phyloP scores from a whole-genome alignment of 2,329 filamentous ascomycete genomes.

The Claviceps sorghi region DNA sequence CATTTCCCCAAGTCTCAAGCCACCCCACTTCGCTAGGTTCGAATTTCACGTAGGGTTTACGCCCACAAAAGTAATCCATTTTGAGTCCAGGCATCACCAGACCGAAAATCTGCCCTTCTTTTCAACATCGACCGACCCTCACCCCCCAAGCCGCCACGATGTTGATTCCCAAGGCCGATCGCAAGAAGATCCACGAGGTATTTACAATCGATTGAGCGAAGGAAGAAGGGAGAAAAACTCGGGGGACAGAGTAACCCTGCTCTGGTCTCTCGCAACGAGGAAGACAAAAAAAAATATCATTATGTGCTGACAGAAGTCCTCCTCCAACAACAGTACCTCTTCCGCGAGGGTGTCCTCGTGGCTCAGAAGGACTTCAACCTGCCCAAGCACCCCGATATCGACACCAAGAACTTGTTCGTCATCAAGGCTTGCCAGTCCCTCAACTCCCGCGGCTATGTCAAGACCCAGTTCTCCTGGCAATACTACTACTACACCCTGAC shows the following conservation, averaged over 20 bases:
- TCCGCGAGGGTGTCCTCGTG: slow-evolving; percentile 84
- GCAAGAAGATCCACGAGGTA: slow-evolving; percentile 97
- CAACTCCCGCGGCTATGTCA: slow-evolving; percentile 94
- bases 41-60: slow-evolving; percentile 26
- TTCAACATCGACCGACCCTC: slow-evolving; percentile 37
- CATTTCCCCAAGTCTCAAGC: slow-evolving; percentile 12
- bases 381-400: slow-evolving; percentile 93
- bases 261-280: background rate
- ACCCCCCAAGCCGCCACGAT: slow-evolving; percentile 46
- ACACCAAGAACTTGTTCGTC: slow-evolving; percentile 99
- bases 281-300: background rate
- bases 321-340: slow-evolving; percentile 59
- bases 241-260: background rate
- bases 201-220: slow-evolving; percentile 5
- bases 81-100: slow-evolving; percentile 23
- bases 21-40: slow-evolving; percentile 21
- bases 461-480: slow-evolving; percentile 99
- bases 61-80: slow-evolving; percentile 33
- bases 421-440: slow-evolving; percentile 99
- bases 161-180: slow-evolving; percentile 99
- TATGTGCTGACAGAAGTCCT: slow-evolving; percentile 10
- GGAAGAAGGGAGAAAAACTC: background rate
- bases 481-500: slow-evolving; percentile 99
- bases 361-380: slow-evolving; percentile 99
- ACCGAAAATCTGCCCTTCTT: slow-evolving; percentile 24